Base-by-base conservation (phyloP, 352 stramenopile species). In the Phytophthora cactorum region DNA sequence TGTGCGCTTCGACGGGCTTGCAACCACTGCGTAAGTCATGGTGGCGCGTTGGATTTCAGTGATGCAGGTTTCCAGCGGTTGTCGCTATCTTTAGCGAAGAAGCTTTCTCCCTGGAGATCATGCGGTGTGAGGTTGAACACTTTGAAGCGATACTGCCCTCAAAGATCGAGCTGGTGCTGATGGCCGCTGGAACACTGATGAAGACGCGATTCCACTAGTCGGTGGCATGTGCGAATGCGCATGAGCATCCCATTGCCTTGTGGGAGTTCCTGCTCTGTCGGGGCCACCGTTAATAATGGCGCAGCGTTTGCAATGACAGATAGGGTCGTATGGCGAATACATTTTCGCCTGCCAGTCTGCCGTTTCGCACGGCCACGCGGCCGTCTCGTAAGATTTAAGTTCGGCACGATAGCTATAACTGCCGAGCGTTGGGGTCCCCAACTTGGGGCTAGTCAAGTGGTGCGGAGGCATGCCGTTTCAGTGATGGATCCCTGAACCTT, bases 401-500 rank as follows among this genome's bases (percentile, higher is more conserved):
- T 22, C 22, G 22, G 22, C 22, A 22, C 22, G 22, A 22, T 22
- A 22, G 22, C 22, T 22, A 22, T 22, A 22, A 22, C 22, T 22
- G 22, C 22, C 22, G 22, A 22, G 22, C 22, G 22, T 22, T 22
- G 22, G 22, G 22, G 22, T 22, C 22, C 22, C 22, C 22, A 22
- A 22, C 22, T 22, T 22, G 22, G 22, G 22, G 22, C 22, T 22
- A 22, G 22, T 22, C 22, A 22, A 22, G 22, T 22, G 22, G 22
- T 22, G 22, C 22, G 22, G 22, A 22, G 22, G 22, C 14, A 1
- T n/a, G 11, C 29, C 43, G 6, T 11, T 59, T 58, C 34, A 31
- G 25, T 47, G 49, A 62, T 28, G 52, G 12, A 34, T 39, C 25
- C 56, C 52, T 68, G 45, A 68, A 58, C 45, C 6, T 47, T 59